Evolutionary conservation across 2,329 filamentous ascomycete species (phyloP), one percentile per base, ranked within the genome.

Genomic region (Colletotrichum costaricense): DNA sequence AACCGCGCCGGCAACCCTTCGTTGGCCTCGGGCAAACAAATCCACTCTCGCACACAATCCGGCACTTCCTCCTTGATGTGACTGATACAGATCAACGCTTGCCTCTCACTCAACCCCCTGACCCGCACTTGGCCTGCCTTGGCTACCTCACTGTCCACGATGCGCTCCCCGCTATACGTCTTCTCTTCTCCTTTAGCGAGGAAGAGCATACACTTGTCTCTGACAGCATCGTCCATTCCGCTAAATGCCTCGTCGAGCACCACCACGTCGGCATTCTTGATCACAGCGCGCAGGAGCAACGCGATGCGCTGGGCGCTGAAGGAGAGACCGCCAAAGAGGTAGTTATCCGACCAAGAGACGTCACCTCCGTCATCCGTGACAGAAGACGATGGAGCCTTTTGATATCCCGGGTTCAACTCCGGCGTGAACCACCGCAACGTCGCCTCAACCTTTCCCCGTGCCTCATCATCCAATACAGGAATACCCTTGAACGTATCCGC

Each of bases 11-110:
- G 82, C 42, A 79, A 77, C 1, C 89, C 89, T 1, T 90, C 90
- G 66, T 92, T 93, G 4, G 92, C 88, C 82, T 95, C 93, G 1
- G 96, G 95, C 35, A 98, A 85, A 80, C 94, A 95, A 63, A 98
- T 87, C 93, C 94, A 98, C 80, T 97, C 91, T 59, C 94, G 86
- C 28, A 98, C 89, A 76, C 92, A 93, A 63, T 93, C 92, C 0
- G 97, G 97, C 11, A 98, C 93, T 82, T 99, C 97, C 78, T 98
- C 95, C 75, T 92, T 92, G 74, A 96, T 88, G 83, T 99, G 97
- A 74, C 95, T 97, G 73, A 98, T 96, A 75, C 95, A 95, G n/a
- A 98, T 89, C 67, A 99, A 84, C 0, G 95, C 95, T 83, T 98
- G 96, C 26, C 90, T 82, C 0, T 91, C 85, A 2, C 88, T 87